Percentiles rank a stretch among this genome's conserved stretches.
phyloP scores from a whole-genome alignment of 2,329 filamentous ascomycete species.

The Graphilbum sp. region DNA sequence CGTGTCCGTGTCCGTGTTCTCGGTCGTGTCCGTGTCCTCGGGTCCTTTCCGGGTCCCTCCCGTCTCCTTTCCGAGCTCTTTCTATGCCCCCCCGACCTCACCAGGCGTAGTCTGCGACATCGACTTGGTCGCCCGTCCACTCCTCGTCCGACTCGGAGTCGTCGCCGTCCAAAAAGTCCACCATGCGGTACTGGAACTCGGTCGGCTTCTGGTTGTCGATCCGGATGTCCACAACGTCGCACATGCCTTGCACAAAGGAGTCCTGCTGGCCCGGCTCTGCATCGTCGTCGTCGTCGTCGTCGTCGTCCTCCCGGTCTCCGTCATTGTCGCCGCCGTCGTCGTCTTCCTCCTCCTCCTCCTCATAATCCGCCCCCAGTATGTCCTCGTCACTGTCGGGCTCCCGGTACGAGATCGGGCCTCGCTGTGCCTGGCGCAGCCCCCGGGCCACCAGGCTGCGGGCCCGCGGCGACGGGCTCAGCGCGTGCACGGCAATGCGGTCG shows the following conservation, averaged over 20 bases:
- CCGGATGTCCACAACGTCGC: slow-evolving; percentile 50
- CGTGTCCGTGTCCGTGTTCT: no score
- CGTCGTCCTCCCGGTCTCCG: neutral
- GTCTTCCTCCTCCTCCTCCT: slow-evolving; percentile 3
- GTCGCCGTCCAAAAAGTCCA: slow-evolving; percentile 48
- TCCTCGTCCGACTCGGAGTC: slow-evolving; percentile 40
- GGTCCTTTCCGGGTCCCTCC: no score
- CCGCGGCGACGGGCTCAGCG: slow-evolving; percentile 12
- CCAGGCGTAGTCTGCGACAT: no score
- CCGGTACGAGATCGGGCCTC: slow-evolving; percentile 18
- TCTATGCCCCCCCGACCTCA: no score
- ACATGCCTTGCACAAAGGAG: slow-evolving; percentile 50
- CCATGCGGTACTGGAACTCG: slow-evolving; percentile 52
- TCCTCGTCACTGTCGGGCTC: slow-evolving; percentile 30
- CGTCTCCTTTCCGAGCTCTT: no score
- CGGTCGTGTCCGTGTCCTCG: no score
- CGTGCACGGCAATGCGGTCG: slow-evolving; percentile 17
- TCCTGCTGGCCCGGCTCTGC: no score
- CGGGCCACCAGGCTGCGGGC: slow-evolving; percentile 11
- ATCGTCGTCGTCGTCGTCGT: slow-evolving; percentile 6
- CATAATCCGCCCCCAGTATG: slow-evolving; percentile 11
- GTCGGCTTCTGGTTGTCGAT: slow-evolving; percentile 63
- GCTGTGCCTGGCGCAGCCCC: neutral
- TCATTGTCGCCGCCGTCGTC: slow-evolving; percentile 1
- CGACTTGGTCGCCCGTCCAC: slow-evolving; percentile 26